These are phyloP conservation scores for Sporisorium graminicola DNA, from an alignment of 1,284 basidiomycete genomes.

Conservation along the genomic window DNA sequence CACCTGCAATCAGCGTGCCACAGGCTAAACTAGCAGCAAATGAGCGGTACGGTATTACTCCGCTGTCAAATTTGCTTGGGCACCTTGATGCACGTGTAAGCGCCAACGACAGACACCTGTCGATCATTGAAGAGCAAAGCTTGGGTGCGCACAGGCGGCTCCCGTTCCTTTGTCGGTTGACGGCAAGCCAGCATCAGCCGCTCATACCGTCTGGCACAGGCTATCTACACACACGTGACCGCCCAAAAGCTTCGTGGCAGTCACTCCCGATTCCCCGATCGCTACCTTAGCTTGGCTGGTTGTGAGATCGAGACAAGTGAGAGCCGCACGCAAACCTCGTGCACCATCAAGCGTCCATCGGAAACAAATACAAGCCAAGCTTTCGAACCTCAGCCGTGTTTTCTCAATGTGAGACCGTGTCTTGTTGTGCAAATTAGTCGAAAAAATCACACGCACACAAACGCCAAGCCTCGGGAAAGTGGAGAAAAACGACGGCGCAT, in stretches of 20 bases:
- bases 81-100: not conserved
- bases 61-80: not conserved
- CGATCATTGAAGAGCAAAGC: not conserved
- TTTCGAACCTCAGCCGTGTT: not conserved
- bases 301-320: no score
- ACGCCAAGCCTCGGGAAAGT: not conserved
- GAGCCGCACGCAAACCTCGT: no score
- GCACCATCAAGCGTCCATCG: not conserved
- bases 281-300: no score
- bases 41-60: not conserved
- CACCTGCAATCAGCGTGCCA: not conserved
- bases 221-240: no score
- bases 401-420: slow-evolving; percentile 1
- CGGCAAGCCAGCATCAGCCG: not conserved
- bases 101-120: not conserved
- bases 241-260: no score
- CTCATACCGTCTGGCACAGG: no score
- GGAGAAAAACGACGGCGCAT: not conserved
- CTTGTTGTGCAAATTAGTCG: not conserved
- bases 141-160: not conserved
- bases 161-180: not conserved
- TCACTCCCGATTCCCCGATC: no score
- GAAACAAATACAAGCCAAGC: not conserved
- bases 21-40: not conserved
- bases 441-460: not conserved